Base-by-base conservation (phyloP, 2,329 filamentous ascomycete species). In the Cladosporium cucumerinum region DNA sequence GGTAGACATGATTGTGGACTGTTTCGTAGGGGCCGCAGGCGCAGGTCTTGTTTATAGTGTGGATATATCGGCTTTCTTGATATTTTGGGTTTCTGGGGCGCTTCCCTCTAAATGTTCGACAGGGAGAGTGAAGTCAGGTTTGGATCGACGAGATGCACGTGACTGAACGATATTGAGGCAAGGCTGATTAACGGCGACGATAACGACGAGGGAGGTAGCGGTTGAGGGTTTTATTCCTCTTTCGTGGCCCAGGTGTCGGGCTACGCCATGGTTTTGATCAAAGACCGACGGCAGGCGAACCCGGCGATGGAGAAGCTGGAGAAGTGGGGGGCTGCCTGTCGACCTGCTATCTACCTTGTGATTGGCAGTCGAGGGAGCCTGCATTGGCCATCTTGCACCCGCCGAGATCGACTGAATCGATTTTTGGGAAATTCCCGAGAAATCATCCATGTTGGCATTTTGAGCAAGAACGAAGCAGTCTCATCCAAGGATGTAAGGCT, bases 201-300 rank as follows among this genome's bases (percentile, higher is more conserved):
- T n/a, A 28, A 18, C 26, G 8, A 26, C 25, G 23, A 26, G 23
- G 26, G 49, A 26, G 49, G 49, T 28, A 52, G 49, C n/a, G 26
- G 26, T 43, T 52, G 49, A 21, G 49, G 49, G 49, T 52, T 52
- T 52, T 52, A 52, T 52, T 52, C 25, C 49, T 52, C 14, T 52
- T 52, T 52, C 48, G 48, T 52, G 48, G 48, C 48, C 23, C 26
- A 12, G 48, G 48, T 28, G 48, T 28, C 28, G 25, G 49, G 26
- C 49, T 52, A 52, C 49, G 49, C 49, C 49, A 52, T 52, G 49
- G 49, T 52, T 52, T 52, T 52, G 49, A n/a, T 52, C 49, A 52
- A 52, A 52, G 49, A 52, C 49, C 49, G 49, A 52, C 49, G 49
- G 49, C 49, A 52, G 49, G 49, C 49, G 28, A 28, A 28, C 49